Base-by-base conservation (phyloP, 129 eudicot genomes). In the Dittrichia graveolens region DNA sequence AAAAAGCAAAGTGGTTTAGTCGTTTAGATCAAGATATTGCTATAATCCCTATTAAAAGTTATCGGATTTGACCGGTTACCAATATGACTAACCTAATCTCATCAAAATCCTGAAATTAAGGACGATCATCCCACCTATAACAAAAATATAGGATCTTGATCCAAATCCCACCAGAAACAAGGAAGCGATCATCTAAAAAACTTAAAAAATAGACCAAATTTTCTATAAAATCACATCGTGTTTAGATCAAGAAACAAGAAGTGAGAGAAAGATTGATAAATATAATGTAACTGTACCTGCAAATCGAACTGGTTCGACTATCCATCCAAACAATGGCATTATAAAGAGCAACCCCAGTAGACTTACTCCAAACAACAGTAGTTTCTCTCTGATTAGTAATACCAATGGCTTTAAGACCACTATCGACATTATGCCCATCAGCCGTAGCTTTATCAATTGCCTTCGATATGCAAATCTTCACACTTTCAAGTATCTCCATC, bases 311-410 rank as follows among this genome's bases (percentile, higher is more conserved):
- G 41, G 99, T 95, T 31, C 99, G 87, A 69, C 61, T 87, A 83
- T 95, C 99, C 99, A 95, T 95, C 99, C 99, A 95, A 81, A 91
- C 97, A 76, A 95, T 95, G 49, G 99, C 99, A 5, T 95, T 85
- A 59, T 95, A 63, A 19, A 95, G 95, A 70, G 99, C 90, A 16
- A 19, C 13, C 5, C 99, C 99, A 38, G 90, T 86, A 9, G 97
- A 88, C 81, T 85, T 95, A 72, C 99, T 95, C 99, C 99, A 95
- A 74, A 95, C 85, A 16, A 95, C 91, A 50, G 91, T 86, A 0
- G 99, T 95, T 71, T 95, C 99, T 60, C 99, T 91, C 78, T 95
- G 97, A 83, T 95, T 95, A 40, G 99, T 91, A 35, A 95, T 71
- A 7, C 99, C 99, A 76, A 95, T 81, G 7, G 90, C 97, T 37